These are phyloP conservation scores for Phalaenopsis aphrodite DNA, from an alignment of 106 monocot species.

Conservation along the genomic window DNA sequence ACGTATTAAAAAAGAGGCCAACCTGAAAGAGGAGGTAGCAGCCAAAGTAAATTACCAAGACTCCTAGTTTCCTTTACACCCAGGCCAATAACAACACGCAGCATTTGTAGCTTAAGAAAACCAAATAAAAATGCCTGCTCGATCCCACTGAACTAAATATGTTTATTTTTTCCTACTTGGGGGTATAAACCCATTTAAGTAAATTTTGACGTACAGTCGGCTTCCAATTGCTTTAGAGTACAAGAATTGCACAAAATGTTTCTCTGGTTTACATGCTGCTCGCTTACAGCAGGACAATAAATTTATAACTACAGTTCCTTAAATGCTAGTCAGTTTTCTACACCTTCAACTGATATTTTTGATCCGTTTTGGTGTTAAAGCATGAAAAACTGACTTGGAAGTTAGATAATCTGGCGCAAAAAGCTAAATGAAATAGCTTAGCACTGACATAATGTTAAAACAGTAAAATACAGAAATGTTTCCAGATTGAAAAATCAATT, in stretches of 20 bases:
- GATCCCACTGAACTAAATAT: background rate
- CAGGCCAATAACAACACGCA: background rate
- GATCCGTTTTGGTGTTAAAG: background rate
- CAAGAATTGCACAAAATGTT: background rate
- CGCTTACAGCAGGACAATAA: too few relatives aligned
- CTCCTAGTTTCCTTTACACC: background rate
- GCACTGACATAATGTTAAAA: background rate
- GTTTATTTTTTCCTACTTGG: background rate
- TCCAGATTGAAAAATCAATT: background rate
- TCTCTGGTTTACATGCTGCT: background rate
- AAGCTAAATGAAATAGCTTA: background rate
- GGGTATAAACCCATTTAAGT: background rate
- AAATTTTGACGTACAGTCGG: background rate
- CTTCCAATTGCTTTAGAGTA: background rate
- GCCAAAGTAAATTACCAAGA: background rate
- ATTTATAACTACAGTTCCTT: background rate
- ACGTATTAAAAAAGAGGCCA: background rate
- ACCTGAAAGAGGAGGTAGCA: background rate
- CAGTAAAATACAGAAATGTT: background rate
- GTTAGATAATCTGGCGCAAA: background rate
- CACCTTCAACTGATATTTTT: background rate
- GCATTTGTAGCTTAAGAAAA: background rate
- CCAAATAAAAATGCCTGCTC: background rate
- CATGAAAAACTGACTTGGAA: background rate
- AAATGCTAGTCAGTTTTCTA: background rate